Percentiles rank a stretch among this genome's conserved stretches.
Conservation (phyloP, 768 basidiomycete genomes). For the Exidia glandulosa region DNA sequence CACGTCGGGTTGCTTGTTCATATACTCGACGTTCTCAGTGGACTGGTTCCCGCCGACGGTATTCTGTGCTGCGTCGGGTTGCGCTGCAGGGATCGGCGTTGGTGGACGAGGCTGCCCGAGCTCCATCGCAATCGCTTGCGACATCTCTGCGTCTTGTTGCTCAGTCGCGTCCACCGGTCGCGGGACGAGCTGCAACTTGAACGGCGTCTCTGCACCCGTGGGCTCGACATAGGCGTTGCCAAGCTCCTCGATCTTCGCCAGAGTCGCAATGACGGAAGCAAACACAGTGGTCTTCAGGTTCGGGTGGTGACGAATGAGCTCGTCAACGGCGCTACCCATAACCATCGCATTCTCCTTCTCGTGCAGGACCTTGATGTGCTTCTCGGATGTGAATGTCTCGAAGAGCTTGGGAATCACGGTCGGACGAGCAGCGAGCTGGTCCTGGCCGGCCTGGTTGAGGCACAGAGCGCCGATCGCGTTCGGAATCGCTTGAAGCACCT, state of each 20-base stretch:
- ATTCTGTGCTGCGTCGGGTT: not conserved
- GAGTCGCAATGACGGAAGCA: slow-evolving; percentile 56
- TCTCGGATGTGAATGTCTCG: slow-evolving; percentile 74
- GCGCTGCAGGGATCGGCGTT: slow-evolving; percentile 4
- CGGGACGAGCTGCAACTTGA: slow-evolving; percentile 10
- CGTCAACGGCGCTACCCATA: slow-evolving; percentile 85
- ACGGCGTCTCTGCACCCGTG: slow-evolving; percentile 35
- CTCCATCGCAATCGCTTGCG: slow-evolving; percentile 13
- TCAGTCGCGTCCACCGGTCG: slow-evolving; percentile 9
- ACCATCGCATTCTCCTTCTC: slow-evolving; percentile 90
- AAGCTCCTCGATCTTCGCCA: slow-evolving; percentile 63
- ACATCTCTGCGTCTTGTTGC: slow-evolving; percentile 27
- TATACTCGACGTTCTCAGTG: not conserved
- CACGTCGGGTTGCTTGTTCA: not conserved
- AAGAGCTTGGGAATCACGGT: slow-evolving; percentile 80
- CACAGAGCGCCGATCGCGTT: slow-evolving; percentile 95
- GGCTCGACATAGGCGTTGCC: slow-evolving; percentile 50
- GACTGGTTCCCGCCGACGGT: not conserved
- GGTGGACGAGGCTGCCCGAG: slow-evolving; percentile 9
- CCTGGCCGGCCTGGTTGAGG: slow-evolving; percentile 81
- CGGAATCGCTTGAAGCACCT: slow-evolving; percentile 88
- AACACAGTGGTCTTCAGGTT: slow-evolving; percentile 71
- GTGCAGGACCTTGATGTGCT: slow-evolving; percentile 69
- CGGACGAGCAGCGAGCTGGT: slow-evolving; percentile 64
- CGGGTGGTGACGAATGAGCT: slow-evolving; percentile 94